A percentile compares a stretch with the other conserved stretches of the same genome.
phyloP scores from a whole-genome alignment of 116 monocot species.

The Cymodocea nodosa region DNA sequence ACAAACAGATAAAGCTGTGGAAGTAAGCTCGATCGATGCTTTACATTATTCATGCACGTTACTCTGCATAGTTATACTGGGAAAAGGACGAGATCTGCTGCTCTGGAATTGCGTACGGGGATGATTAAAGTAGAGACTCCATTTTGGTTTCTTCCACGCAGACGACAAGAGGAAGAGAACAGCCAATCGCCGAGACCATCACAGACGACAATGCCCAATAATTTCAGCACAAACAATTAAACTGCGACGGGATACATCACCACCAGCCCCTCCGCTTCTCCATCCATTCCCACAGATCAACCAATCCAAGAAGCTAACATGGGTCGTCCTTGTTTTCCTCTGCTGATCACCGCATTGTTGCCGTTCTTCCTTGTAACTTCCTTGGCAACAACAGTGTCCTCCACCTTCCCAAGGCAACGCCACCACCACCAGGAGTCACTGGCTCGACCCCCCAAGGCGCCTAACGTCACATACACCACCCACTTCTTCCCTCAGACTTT shows the following conservation, averaged over 20 bases:
- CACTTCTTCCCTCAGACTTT: slow-evolving; percentile 71
- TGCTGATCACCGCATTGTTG: slow-evolving; percentile 1
- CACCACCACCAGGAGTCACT: neutral
- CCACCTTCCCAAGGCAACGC: slow-evolving; percentile 22
- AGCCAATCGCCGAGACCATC: neutral
- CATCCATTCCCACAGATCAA: neutral
- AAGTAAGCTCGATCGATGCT: no score
- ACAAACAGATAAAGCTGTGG: no score
- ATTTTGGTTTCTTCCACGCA: neutral
- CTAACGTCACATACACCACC: slow-evolving; percentile 27
- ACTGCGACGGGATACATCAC: neutral
- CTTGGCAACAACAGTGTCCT: neutral
- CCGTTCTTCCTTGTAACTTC: slow-evolving; percentile 2
- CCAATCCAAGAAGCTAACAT: slow-evolving; percentile 5
- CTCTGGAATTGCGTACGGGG: no score
- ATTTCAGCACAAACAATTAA: neutral
- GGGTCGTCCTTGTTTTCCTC: slow-evolving; percentile 3
- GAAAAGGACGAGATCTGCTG: no score
- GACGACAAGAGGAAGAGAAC: neutral
- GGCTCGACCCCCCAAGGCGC: no score
- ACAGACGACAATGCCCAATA: neutral
- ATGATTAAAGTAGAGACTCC: no score
- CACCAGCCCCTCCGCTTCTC: neutral
- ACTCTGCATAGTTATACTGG: no score
- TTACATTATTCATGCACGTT: no score